Conservation (phyloP, 2,329 filamentous ascomycete species). For the Pseudogymnoascus sp. region DNA sequence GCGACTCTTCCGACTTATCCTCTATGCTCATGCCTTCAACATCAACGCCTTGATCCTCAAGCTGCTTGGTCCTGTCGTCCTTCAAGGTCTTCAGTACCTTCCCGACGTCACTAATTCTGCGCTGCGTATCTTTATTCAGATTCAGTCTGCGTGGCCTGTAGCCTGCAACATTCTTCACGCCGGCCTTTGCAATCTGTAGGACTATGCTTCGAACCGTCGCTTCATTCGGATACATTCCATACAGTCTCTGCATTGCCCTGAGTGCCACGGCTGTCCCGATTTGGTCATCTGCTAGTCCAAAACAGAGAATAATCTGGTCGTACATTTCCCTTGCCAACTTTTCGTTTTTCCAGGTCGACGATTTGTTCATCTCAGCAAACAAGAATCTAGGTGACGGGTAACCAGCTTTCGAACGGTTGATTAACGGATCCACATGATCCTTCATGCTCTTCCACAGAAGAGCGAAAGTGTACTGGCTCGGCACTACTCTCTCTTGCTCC, state of each 20-base stretch:
- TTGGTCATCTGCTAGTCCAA: slow-evolving; percentile 44
- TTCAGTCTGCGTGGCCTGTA: slow-evolving; percentile 33
- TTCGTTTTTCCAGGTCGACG: slow-evolving; percentile 31
- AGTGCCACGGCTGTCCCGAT: slow-evolving; percentile 44
- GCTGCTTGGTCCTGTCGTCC: slow-evolving; percentile 24
- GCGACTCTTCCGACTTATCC: slow-evolving; percentile 28
- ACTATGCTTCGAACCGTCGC: slow-evolving; percentile 42
- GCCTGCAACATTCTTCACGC: slow-evolving; percentile 29
- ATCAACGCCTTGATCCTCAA: slow-evolving; percentile 25
- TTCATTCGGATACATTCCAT: slow-evolving; percentile 41
- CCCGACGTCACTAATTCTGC: slow-evolving; percentile 39
- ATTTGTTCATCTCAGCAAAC: slow-evolving; percentile 43
- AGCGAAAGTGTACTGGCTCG: slow-evolving; percentile 28
- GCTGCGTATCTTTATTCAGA: slow-evolving; percentile 35
- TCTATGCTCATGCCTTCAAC: slow-evolving; percentile 25
- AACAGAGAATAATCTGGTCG: slow-evolving; percentile 45
- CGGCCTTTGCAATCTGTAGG: slow-evolving; percentile 41
- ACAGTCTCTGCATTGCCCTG: slow-evolving; percentile 38
- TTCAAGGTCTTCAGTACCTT: slow-evolving; percentile 39
- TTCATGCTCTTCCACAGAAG: slow-evolving; percentile 29
- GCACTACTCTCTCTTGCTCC: slow-evolving; percentile 19
- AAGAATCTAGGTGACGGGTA: slow-evolving; percentile 26
- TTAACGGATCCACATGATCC: slow-evolving; percentile 20
- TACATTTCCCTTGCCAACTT: slow-evolving; percentile 45
- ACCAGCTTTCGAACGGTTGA: slow-evolving; percentile 13